phyloP scores from a whole-genome alignment of 495 filamentous ascomycete genomes.

The Aspergillus incahuasiensis region DNA sequence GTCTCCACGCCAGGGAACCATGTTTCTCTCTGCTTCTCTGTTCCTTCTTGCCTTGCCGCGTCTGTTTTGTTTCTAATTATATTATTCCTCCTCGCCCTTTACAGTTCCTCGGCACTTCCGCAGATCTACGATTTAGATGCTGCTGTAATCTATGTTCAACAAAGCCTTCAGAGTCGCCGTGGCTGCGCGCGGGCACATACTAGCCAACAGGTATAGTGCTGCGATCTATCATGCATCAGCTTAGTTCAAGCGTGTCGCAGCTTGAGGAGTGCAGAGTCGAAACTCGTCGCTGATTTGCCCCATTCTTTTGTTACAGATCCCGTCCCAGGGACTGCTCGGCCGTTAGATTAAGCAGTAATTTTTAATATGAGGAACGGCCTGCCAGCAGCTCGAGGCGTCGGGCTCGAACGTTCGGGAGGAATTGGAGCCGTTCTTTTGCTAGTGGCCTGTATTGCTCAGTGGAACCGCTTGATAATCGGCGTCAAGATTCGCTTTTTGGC shows the following conservation, averaged over 20 bases:
- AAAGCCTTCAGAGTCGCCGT: neutral
- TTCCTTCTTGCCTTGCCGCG: neutral
- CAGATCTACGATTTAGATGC: neutral
- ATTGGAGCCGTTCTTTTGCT: conserved; percentile 12
- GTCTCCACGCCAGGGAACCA: conserved; percentile 18
- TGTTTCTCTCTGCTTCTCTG: conserved; percentile 8
- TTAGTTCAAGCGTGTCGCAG: conserved; percentile 7
- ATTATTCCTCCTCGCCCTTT: neutral
- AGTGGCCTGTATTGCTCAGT: conserved; percentile 18
- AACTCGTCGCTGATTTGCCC: conserved; percentile 8
- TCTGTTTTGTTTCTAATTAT: neutral
- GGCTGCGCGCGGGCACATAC: neutral
- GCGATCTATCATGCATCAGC: conserved; percentile 12
- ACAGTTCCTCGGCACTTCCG: neutral
- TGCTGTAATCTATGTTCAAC: neutral
- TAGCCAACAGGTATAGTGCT: conserved; percentile 1
- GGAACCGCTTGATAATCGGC: conserved; percentile 16
- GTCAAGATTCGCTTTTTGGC: neutral
- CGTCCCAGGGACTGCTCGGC: conserved; percentile 2
- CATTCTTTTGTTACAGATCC: conserved; percentile 7
- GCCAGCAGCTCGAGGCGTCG: conserved; percentile 3
- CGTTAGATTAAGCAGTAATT: conserved; percentile 3
- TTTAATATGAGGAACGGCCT: neutral
- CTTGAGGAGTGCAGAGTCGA: conserved; percentile 7
- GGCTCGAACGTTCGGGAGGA: conserved; percentile 20